These are phyloP conservation scores for Cephalotrichum gorgonifer DNA, from an alignment of 2,329 filamentous ascomycete genomes.

Conservation along the genomic window DNA sequence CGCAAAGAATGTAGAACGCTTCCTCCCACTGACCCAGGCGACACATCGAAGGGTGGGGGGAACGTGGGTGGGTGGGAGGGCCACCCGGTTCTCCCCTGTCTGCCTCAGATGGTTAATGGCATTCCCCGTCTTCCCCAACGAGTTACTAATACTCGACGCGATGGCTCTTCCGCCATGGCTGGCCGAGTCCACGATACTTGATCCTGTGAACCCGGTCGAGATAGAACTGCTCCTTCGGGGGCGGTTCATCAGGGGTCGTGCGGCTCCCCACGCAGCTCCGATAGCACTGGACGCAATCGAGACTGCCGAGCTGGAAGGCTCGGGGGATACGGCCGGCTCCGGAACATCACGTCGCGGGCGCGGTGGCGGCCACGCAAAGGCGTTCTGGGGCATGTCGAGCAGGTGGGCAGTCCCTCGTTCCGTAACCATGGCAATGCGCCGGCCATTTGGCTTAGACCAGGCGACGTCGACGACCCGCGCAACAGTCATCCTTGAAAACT, in stretches of 20 bases:
- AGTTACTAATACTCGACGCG: slow-evolving; percentile 63
- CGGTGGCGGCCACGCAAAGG: slow-evolving; percentile 79
- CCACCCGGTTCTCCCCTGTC: slow-evolving; percentile 64
- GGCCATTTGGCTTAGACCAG: slow-evolving; percentile 74
- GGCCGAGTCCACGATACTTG: slow-evolving; percentile 35
- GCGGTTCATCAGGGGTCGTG: slow-evolving; percentile 47
- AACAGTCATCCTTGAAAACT: slow-evolving; percentile 85
- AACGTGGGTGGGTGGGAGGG: slow-evolving; percentile 47
- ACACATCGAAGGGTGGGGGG: slow-evolving; percentile 50
- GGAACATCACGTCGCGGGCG: slow-evolving; percentile 35
- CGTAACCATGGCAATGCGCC: slow-evolving; percentile 80
- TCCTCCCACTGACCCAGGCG: slow-evolving; percentile 53
- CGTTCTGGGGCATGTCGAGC: slow-evolving; percentile 72
- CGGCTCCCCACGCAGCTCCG: slow-evolving; percentile 59
- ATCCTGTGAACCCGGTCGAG: slow-evolving; percentile 5
- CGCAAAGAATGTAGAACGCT: slow-evolving; percentile 52
- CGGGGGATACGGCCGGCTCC: slow-evolving; percentile 34
- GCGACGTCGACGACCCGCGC: slow-evolving; percentile 83
- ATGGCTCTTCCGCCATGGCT: slow-evolving; percentile 63
- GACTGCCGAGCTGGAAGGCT: slow-evolving; percentile 44
- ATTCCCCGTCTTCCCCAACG: slow-evolving; percentile 62
- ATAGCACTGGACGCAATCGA: slow-evolving; percentile 62
- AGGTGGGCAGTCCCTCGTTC: slow-evolving; percentile 93
- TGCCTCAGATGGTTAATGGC: slow-evolving; percentile 62
- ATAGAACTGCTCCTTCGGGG: slow-evolving; percentile 41